A percentile compares a stretch with the other conserved stretches of the same genome.
phyloP scores from a whole-genome alignment of 192 early-diverging fungal genomes.

The Coemansia interrupta region DNA sequence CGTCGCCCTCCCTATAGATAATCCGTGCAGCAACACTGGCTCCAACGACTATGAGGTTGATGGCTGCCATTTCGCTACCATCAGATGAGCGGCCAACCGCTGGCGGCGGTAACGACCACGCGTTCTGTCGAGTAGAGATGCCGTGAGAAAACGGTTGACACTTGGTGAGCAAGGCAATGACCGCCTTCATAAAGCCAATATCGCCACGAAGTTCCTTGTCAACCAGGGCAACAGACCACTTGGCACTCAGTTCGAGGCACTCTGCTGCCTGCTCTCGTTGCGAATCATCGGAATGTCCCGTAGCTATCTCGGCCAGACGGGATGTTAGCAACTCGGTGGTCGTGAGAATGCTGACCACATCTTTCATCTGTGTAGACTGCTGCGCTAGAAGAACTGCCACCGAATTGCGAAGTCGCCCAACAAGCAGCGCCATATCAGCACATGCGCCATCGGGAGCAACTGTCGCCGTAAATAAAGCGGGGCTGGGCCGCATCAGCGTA shows the following conservation, averaged over 20 bases:
- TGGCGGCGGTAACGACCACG: background rate
- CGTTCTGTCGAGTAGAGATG: background rate
- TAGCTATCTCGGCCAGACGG: constrained; percentile 5
- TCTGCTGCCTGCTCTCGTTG: background rate
- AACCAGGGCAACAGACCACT: constrained; percentile 14
- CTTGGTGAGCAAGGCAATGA: constrained; percentile 8
- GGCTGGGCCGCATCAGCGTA: constrained; percentile 12
- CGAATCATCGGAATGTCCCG: background rate
- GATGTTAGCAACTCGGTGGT: constrained; percentile 6
- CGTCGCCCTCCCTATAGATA: constrained; percentile 2
- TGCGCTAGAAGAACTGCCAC: constrained; percentile 15
- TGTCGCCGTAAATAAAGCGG: constrained; percentile 1
- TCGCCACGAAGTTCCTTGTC: constrained; percentile 24
- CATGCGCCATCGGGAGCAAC: background rate
- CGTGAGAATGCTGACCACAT: constrained; percentile 11
- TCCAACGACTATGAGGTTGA: constrained; percentile 13
- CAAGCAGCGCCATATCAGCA: constrained; percentile 3
- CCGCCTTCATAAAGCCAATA: constrained; percentile 10
- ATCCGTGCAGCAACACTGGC: constrained; percentile 21
- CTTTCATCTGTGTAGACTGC: constrained; percentile 14
- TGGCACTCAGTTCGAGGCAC: constrained; percentile 7
- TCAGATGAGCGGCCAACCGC: constrained; percentile 6
- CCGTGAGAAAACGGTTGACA: constrained; percentile 27
- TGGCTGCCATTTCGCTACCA: constrained; percentile 18
- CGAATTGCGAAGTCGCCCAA: constrained; percentile 11